phyloP scores from a whole-genome alignment of 805 yeast genomes.

The Torulaspora indica region DNA sequence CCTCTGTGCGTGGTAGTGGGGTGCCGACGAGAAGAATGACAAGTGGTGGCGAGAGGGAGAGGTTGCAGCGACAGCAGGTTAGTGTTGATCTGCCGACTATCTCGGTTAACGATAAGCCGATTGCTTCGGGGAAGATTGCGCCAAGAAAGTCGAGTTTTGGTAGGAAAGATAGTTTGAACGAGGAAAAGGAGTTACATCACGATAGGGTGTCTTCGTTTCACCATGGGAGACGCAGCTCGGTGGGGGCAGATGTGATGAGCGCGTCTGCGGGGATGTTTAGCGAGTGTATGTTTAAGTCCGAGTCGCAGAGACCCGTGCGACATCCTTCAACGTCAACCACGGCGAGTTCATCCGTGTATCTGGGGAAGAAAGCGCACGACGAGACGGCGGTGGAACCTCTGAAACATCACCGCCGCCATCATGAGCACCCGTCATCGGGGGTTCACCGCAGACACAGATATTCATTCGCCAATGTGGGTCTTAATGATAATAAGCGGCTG shows the following conservation, averaged over 20 bases:
- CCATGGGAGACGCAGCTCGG: slow-evolving; percentile 6
- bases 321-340: slow-evolving; percentile 3
- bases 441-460: neutral
- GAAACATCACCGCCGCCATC: neutral
- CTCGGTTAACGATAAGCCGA: slow-evolving; percentile 15
- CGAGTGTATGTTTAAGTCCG: slow-evolving; percentile 24
- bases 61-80: neutral
- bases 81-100: slow-evolving; percentile 12
- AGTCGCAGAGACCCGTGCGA: slow-evolving; percentile 12
- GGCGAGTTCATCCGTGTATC: slow-evolving; percentile 3
- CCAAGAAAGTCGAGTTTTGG: neutral
- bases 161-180: slow-evolving; percentile 1
- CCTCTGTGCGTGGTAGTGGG: neutral
- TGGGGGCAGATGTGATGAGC: slow-evolving; percentile 24
- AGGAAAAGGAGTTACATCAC: slow-evolving; percentile 11
- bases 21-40: neutral
- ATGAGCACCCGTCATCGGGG: neutral
- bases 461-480: slow-evolving; percentile 10
- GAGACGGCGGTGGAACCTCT: neutral
- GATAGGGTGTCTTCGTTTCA: slow-evolving; percentile 6
- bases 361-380: neutral
- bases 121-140: neutral
- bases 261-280: slow-evolving; percentile 31
- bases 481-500: slow-evolving; percentile 25
- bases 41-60: neutral